A percentile compares a stretch with the other conserved stretches of the same genome.
phyloP scores from a whole-genome alignment of 2,329 filamentous ascomycete species.

The Aspergillus viridinutans region DNA sequence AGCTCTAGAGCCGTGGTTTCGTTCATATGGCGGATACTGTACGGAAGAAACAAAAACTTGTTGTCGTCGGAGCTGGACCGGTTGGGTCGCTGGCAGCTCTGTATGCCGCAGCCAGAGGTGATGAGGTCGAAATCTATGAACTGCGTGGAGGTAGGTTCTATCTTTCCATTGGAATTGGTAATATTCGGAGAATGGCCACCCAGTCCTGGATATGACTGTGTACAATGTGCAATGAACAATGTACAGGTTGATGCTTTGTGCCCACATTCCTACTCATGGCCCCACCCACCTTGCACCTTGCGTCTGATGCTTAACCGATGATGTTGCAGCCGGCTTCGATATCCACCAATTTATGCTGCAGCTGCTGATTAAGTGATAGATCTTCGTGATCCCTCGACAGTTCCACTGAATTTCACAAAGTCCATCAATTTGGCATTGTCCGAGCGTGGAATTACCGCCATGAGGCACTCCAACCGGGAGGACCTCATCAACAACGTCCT shows the following conservation, averaged over 20 bases:
- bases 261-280: not conserved
- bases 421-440: conserved; percentile 98
- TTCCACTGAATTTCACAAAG: conserved; percentile 89
- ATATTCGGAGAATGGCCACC: not conserved
- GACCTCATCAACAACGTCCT: conserved; percentile 71
- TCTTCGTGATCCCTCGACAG: conserved; percentile 75
- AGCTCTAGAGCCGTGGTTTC: not conserved
- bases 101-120: conserved; percentile 83
- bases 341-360: conserved; percentile 4
- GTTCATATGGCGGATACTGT: conserved; percentile 10
- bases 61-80: conserved; percentile 87
- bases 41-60: conserved; percentile 58
- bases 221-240: not conserved
- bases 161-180: not conserved
- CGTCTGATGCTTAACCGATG: not conserved
- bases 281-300: not conserved
- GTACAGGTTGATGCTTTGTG: not conserved
- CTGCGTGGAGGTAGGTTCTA: conserved; percentile 71
- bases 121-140: conserved; percentile 92
- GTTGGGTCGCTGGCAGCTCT: conserved; percentile 88
- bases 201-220: not conserved
- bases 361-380: conserved; percentile 51
- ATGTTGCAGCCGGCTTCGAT: conserved; percentile 1
- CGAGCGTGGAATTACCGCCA: conserved; percentile 85
- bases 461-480: conserved; percentile 64